These are phyloP conservation scores for Carpinus fangiana DNA, from an alignment of 306 rosid genomes.

Conservation along the genomic window DNA sequence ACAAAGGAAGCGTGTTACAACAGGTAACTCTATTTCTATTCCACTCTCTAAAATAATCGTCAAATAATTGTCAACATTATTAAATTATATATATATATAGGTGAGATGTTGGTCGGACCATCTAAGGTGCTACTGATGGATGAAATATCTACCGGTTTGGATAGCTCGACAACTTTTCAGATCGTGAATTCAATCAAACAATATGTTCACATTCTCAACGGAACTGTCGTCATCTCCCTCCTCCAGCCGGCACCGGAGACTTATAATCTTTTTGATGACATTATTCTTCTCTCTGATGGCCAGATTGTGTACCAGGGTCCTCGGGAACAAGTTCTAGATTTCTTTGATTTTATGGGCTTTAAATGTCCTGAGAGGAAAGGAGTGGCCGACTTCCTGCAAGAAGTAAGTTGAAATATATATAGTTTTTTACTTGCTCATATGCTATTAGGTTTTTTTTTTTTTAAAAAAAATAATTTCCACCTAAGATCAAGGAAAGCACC, in stretches of 20 bases:
- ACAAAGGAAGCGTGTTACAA: slow-evolving; percentile 79
- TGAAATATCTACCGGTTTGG: slow-evolving; percentile 61
- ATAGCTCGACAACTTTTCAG: slow-evolving; percentile 64
- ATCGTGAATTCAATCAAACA: slow-evolving; percentile 49
- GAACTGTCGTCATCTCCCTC: slow-evolving; percentile 51
- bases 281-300: slow-evolving; percentile 60
- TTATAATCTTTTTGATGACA: slow-evolving; percentile 55
- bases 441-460: too few species aligned
- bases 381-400: slow-evolving; percentile 61
- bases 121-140: slow-evolving; percentile 60
- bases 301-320: slow-evolving; percentile 61
- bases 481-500: too few species aligned
- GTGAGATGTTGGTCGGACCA: slow-evolving; percentile 67
- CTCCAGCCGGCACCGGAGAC: slow-evolving; percentile 67
- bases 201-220: slow-evolving; percentile 43
- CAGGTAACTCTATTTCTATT: slow-evolving; percentile 31
- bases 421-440: too few species aligned
- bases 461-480: too few species aligned
- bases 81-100: slow-evolving; percentile 8
- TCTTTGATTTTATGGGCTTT: slow-evolving; percentile 52
- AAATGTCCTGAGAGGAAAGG: slow-evolving; percentile 60
- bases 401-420: slow-evolving; percentile 33
- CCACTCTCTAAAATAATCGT: neutral
- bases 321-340: slow-evolving; percentile 44
- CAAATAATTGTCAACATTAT: neutral